Base-by-base conservation (phyloP, 768 basidiomycete genomes). In the Phaeotremella skinneri region DNA sequence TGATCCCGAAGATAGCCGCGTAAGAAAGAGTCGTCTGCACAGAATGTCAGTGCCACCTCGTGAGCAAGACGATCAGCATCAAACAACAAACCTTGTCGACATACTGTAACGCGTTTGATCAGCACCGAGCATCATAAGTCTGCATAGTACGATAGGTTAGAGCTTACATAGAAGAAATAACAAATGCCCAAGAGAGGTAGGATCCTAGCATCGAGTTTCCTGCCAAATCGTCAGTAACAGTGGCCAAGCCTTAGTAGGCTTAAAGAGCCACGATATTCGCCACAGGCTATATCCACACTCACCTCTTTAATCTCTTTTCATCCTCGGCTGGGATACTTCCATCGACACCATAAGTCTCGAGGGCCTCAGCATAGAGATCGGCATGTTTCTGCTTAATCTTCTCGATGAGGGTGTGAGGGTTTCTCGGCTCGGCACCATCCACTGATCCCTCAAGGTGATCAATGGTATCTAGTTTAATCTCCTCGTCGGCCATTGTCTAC, bases 1-100 rank as follows among this genome's bases (percentile, higher is more conserved):
- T 76, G 65, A 78, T 68, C 6, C 72, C 70, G 49, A 76, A 77
- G 48, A 76, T 72, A 27, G 73, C 74, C 16, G 73, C 75, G 48
- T 75, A 75, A 1, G 61, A 69, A 17, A 76, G 58, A 2, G 76
- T 76, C 14, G 74, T 76, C 58, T 45, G 20, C 13, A 45, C 23
- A 21, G 20, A 21, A 9, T 39, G 9, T 39, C 11, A 39, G 9
- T 39, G n/a, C n/a, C n/a, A n/a, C n/a, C n/a, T n/a, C n/a, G n/a
- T n/a, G n/a, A n/a, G n/a, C n/a, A n/a, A n/a, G n/a, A n/a, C n/a
- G n/a, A n/a, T n/a, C n/a, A n/a, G n/a, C n/a, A n/a, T n/a, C n/a
- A n/a, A n/a, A 39, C 13, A 9, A 13, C 43, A 23, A 14, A 45
- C 43, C 43, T 74, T 77, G 63, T 75, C 74, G 25, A 68, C 61